Conservation (phyloP, 2,329 filamentous ascomycete genomes). For the Apiospora malaysiana region DNA sequence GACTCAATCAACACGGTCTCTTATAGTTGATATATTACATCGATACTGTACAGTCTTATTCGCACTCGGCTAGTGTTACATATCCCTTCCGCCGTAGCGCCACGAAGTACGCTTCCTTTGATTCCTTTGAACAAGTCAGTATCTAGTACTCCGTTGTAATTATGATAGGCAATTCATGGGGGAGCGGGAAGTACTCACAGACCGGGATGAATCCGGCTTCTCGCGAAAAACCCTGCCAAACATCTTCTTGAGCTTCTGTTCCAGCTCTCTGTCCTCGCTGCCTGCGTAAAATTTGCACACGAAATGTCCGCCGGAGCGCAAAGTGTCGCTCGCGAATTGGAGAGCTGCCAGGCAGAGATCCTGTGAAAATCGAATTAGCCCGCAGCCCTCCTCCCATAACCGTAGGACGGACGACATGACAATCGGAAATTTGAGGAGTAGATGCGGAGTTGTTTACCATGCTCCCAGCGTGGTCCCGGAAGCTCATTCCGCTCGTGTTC, state of each 20-base stretch:
- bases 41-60: slow-evolving; percentile 1
- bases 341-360: slow-evolving; percentile 89
- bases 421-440: neutral
- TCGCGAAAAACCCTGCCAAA: slow-evolving; percentile 84
- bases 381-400: no score
- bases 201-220: slow-evolving; percentile 90
- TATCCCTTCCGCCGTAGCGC: slow-evolving; percentile 70
- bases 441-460: slow-evolving; percentile 71
- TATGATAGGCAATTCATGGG: neutral
- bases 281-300: slow-evolving; percentile 99
- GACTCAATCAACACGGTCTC: neutral
- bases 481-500: slow-evolving; percentile 91
- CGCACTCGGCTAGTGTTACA: slow-evolving; percentile 37
- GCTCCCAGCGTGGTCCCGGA: slow-evolving; percentile 89
- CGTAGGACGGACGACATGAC: neutral
- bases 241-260: slow-evolving; percentile 74
- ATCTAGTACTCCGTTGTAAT: slow-evolving; percentile 10
- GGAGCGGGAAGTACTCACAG: slow-evolving; percentile 58
- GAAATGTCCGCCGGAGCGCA: slow-evolving; percentile 84
- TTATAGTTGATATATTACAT: neutral
- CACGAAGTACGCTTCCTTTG: slow-evolving; percentile 86
- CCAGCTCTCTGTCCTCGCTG: slow-evolving; percentile 79
- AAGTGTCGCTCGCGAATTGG: slow-evolving; percentile 82
- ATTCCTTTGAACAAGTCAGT: slow-evolving; percentile 63
- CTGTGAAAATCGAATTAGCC: slow-evolving; percentile 52